Evolutionary conservation across 192 early-diverging fungal genomes (phyloP).

Genomic region (Spizellomyces punctatus): DNA sequence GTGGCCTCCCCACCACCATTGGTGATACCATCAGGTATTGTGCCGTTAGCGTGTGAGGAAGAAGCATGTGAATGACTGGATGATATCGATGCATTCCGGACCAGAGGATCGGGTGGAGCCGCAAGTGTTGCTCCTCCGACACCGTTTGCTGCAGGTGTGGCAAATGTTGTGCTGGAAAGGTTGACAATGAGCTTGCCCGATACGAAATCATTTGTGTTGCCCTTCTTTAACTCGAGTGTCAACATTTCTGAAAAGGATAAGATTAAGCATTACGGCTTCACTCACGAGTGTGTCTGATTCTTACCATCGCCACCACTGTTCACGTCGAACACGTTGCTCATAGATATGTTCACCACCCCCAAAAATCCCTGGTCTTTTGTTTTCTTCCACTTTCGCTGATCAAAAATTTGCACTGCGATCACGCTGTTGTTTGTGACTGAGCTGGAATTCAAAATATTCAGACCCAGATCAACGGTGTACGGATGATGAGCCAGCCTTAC

Average conservation of each 20-base stretch:
- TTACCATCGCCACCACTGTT: constrained; percentile 68
- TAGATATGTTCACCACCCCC: constrained; percentile 84
- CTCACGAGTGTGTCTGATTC: neutral
- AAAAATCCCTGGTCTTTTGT: constrained; percentile 68
- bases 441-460: constrained; percentile 32
- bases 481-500: constrained; percentile 33
- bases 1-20: constrained; percentile 33
- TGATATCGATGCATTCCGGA: constrained; percentile 18
- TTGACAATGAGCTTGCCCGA: constrained; percentile 84
- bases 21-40: constrained; percentile 32
- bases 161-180: constrained; percentile 34
- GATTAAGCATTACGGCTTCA: constrained; percentile 26
- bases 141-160: neutral
- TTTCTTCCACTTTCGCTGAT: constrained; percentile 95
- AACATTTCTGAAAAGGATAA: constrained; percentile 70
- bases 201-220: constrained; percentile 78
- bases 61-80: constrained; percentile 13
- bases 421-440: constrained; percentile 74
- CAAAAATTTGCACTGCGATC: constrained; percentile 94
- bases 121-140: neutral
- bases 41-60: neutral
- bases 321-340: constrained; percentile 82
- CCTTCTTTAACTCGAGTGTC: constrained; percentile 88
- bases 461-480: too few relatives aligned
- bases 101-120: neutral